Base-by-base conservation (phyloP, 805 yeast species). In the Pichia ethanolica region DNA sequence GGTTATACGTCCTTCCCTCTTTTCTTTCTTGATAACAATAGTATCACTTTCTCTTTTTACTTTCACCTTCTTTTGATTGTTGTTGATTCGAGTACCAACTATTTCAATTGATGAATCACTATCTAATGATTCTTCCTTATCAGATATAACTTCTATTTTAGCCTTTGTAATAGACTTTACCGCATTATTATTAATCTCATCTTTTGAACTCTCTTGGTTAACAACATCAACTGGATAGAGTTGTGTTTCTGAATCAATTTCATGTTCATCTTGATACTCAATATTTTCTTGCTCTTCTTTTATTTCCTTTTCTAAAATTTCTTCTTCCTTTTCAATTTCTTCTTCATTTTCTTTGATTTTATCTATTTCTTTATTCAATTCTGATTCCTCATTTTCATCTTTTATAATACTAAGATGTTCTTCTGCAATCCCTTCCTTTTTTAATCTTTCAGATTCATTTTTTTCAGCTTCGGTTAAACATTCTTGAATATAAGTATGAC, bases 401-500 rank as follows among this genome's bases (percentile, higher is more conserved):
- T 30, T 38, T 20, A 20, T 20, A 20, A 20, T 20, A 20, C 20
- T 20, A 20, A 20, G 20, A 20, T 20, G 20, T 20, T 20, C 20
- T 20, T 20, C 20, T 20, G 20, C 20, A 20, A 20, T 20, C 9
- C 20, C 30, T 27, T 42, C 45, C 41, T 20, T 14, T 34, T 32
- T 26, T 4, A 20, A 4, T 39, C 36, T 37, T 42, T 28, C 28
- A n/a, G n/a, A 25, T 39, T 39, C 45, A 25, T 35, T 34, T 33
- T 47, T 53, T 28, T 46, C 45, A 4, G 49, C 60, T 14, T 39
- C 53, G 5, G 36, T 49, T 2, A 60, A 49, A 45, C 67, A 64
- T 32, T 59, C 62, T 13, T 60, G 59, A 10, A 61, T 56, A 28
- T 59, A 59, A 12, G 53, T 56, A 32, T 57, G 57, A 47, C 64